phyloP scores from a whole-genome alignment of 495 filamentous ascomycete genomes.

The Penicillium simplicissimum region DNA sequence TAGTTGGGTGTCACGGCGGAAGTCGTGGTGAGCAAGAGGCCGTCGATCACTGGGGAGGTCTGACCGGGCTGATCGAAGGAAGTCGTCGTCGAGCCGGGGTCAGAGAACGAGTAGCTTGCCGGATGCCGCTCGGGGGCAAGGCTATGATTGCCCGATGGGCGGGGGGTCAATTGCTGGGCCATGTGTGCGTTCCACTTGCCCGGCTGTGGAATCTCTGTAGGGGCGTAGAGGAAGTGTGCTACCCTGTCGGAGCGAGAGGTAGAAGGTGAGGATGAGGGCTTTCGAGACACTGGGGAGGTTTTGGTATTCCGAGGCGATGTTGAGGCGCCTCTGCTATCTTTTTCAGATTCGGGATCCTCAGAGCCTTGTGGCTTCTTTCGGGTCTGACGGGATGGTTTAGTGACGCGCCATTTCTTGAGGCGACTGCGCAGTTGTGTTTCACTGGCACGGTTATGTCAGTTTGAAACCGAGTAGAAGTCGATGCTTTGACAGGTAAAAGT shows the following conservation, averaged over 20 bases:
- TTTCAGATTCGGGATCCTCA: conserved; percentile 30
- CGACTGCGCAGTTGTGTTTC: conserved; percentile 51
- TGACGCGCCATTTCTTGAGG: conserved; percentile 52
- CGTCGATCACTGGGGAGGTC: conserved; percentile 26
- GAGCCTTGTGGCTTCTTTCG: conserved; percentile 41
- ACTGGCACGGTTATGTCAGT: conserved; percentile 19
- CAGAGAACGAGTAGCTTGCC: conserved; percentile 16
- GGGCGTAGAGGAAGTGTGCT: conserved; percentile 19
- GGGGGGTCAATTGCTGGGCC: conserved; percentile 29
- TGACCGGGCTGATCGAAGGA: conserved; percentile 36
- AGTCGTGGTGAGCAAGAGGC: conserved; percentile 25
- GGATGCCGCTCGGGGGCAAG: conserved; percentile 20
- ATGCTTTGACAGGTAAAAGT: neutral
- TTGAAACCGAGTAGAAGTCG: neutral
- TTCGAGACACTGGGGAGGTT: conserved; percentile 8
- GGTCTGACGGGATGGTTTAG: conserved; percentile 49
- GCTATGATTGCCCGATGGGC: conserved; percentile 30
- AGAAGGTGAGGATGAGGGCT: conserved; percentile 8
- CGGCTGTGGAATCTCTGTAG: conserved; percentile 17
- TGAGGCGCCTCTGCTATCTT: conserved; percentile 29
- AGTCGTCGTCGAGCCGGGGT: conserved; percentile 25
- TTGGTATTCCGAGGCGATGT: conserved; percentile 23
- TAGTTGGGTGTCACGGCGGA: conserved; percentile 27
- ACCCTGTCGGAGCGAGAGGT: conserved; percentile 15
- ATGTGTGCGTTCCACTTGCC: conserved; percentile 30